Percentiles rank a stretch among this genome's conserved stretches.
phyloP scores from a whole-genome alignment of 2,329 filamentous ascomycete genomes.

The Trichocomaceae sp. region DNA sequence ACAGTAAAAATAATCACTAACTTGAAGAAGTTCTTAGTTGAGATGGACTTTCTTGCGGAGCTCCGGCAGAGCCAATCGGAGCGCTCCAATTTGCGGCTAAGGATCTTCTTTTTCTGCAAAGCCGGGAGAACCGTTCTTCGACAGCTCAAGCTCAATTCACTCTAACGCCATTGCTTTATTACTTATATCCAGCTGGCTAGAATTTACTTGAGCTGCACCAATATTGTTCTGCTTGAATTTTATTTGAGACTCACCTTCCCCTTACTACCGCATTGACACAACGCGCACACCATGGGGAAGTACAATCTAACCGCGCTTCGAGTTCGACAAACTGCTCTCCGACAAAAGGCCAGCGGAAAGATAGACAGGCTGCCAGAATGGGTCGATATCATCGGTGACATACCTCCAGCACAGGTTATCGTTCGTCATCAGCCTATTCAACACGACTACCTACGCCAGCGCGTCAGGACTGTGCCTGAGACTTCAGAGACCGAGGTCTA shows the following conservation, averaged over 20 bases:
- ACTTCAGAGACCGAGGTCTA: slow-evolving; percentile 28
- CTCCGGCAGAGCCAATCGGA: slow-evolving; percentile 32
- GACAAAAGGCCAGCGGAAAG: slow-evolving; percentile 32
- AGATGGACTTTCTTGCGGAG: slow-evolving; percentile 25
- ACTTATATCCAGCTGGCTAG: background rate
- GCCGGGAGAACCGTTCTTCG: background rate
- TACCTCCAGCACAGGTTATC: slow-evolving; percentile 55
- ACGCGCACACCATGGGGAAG: slow-evolving; percentile 35
- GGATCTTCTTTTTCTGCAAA: slow-evolving; percentile 30
- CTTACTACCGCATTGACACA: background rate
- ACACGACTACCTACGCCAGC: slow-evolving; percentile 37
- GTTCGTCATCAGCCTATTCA: slow-evolving; percentile 51
- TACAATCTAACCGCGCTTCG: slow-evolving; percentile 42
- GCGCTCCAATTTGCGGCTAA: slow-evolving; percentile 20
- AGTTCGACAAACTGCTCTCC: slow-evolving; percentile 39
- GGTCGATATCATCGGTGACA: slow-evolving; percentile 50
- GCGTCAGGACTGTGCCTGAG: slow-evolving; percentile 27
- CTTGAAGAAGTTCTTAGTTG: background rate
- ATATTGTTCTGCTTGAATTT: background rate
- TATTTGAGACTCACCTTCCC: background rate
- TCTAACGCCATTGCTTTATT: background rate
- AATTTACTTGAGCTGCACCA: background rate
- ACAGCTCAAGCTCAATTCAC: background rate
- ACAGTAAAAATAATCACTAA: background rate
- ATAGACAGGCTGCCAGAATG: slow-evolving; percentile 40